phyloP scores from a whole-genome alignment of 2,329 filamentous ascomycete species.

The Fusarium illudens region DNA sequence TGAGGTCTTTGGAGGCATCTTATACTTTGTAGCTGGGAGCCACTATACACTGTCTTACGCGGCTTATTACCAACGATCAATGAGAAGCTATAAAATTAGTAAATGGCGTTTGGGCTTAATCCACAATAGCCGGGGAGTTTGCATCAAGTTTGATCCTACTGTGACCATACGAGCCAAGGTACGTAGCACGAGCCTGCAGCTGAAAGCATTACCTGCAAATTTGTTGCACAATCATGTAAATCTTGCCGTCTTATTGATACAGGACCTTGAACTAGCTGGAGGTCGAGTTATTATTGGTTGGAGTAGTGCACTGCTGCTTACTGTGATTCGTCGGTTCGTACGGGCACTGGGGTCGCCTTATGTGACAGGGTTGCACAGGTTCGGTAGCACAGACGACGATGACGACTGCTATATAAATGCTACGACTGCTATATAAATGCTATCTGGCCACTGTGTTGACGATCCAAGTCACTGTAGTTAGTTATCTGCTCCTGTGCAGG shows the following conservation, averaged over 20 bases:
- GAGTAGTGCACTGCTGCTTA: too few species aligned
- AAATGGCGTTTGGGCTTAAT: background rate
- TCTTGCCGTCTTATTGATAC: background rate
- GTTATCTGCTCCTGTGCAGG: too few species aligned
- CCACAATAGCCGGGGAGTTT: background rate
- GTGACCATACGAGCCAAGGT: background rate
- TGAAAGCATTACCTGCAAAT: too few species aligned
- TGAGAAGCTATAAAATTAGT: background rate
- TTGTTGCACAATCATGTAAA: background rate
- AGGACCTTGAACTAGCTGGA: background rate
- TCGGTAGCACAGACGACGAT: background rate
- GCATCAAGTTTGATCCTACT: background rate
- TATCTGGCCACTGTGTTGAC: too few species aligned
- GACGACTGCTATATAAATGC: background rate
- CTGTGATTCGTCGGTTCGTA: background rate
- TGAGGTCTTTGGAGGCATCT: background rate
- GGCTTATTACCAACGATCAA: background rate
- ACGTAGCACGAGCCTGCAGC: background rate
- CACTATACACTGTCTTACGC: background rate
- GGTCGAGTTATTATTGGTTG: background rate
- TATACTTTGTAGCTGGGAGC: background rate
- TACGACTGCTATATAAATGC: background rate
- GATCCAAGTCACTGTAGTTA: background rate
- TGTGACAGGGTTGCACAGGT: background rate
- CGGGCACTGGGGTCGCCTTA: background rate